Evolutionary conservation across 257 asterid genomes (phyloP).

Genomic region (Primulina huaijiensis): DNA sequence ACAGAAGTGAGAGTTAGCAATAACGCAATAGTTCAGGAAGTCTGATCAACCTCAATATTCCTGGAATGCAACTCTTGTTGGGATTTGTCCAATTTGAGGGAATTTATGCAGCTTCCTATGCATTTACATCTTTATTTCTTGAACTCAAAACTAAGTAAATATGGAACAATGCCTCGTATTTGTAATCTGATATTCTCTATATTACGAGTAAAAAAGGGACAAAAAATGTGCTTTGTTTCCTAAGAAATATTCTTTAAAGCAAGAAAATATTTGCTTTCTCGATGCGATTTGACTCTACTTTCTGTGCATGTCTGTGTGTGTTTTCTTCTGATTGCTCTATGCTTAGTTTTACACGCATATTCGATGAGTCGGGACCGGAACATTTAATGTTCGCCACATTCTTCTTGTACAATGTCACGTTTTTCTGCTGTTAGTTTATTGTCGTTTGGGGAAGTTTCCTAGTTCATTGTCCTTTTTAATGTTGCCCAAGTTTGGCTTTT

Average conservation of each 20-base stretch:
- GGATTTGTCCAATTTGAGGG: not conserved
- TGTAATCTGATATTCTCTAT: not conserved
- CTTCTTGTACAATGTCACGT: no score
- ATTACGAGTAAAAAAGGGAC: not conserved
- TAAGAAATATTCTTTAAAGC: not conserved
- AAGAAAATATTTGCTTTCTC: not conserved
- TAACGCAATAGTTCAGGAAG: not conserved
- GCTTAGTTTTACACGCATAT: no score
- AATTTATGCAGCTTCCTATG: not conserved
- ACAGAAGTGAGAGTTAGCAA: not conserved
- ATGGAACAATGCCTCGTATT: not conserved
- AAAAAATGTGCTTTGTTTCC: not conserved
- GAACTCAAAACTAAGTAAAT: not conserved
- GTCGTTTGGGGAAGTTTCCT: not conserved
- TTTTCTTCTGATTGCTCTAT: no score
- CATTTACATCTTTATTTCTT: not conserved
- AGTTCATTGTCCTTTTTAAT: not conserved
- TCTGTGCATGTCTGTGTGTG: not conserved
- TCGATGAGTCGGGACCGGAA: no score
- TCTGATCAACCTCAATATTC: not conserved
- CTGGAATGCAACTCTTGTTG: not conserved
- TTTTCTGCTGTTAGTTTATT: no score
- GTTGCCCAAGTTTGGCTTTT: not conserved
- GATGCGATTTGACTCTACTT: not conserved
- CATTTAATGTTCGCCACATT: no score